Evolutionary conservation across 2,329 filamentous ascomycete species (phyloP).

Genomic region (Pseudogymnoascus sp.): DNA sequence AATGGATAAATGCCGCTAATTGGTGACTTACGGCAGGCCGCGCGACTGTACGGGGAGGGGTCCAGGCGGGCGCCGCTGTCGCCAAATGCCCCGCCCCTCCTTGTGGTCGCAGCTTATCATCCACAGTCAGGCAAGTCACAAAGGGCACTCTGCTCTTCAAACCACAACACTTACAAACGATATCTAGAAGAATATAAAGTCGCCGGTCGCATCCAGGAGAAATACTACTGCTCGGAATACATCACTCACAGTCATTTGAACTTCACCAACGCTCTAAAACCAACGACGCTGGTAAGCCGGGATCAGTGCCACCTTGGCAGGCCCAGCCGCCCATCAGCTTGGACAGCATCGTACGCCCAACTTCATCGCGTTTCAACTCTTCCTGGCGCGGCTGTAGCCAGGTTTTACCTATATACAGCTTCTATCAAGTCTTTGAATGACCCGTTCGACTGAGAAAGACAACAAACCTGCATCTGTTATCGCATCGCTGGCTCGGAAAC

Average conservation of each 20-base stretch:
- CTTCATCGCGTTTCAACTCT: slow-evolving; percentile 2
- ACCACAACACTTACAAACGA: slow-evolving; percentile 1
- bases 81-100: slow-evolving; percentile 5
- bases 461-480: slow-evolving; percentile 19
- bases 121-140: background rate
- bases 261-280: background rate
- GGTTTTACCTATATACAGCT: background rate
- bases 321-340: slow-evolving; percentile 3
- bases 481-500: slow-evolving; percentile 20
- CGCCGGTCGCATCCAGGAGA: background rate
- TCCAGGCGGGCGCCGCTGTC: slow-evolving; percentile 7
- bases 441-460: slow-evolving; percentile 31
- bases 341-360: background rate
- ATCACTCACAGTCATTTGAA: background rate
- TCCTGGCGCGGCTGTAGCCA: background rate
- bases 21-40: background rate
- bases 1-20: slow-evolving; percentile 6
- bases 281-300: slow-evolving; percentile 4
- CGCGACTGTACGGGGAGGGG: slow-evolving; percentile 4
- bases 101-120: background rate
- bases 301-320: slow-evolving; percentile 10
- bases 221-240: background rate
- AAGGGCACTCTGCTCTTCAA: background rate
- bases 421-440: slow-evolving; percentile 28
- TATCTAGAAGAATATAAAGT: slow-evolving; percentile 1